These are phyloP conservation scores for Picochlorum sp. DNA, from an alignment of 139 green algal species.

Conservation along the genomic window DNA sequence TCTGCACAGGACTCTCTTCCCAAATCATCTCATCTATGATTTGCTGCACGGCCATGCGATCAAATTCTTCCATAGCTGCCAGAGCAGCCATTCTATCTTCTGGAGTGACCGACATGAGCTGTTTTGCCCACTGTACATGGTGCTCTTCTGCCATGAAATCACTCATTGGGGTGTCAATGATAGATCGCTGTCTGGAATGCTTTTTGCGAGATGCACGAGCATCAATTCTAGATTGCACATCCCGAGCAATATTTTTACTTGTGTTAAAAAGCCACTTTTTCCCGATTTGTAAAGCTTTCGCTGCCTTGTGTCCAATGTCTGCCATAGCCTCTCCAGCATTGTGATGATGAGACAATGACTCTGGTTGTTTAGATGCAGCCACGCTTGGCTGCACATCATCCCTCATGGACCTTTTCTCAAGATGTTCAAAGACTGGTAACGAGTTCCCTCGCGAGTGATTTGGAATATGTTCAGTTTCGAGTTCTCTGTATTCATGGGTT, in stretches of 20 bases:
- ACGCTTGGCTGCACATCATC: background rate
- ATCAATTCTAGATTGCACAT: slow-evolving; percentile 22
- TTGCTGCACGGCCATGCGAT: slow-evolving; percentile 32
- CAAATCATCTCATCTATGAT: slow-evolving; percentile 30
- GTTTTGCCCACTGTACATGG: slow-evolving; percentile 34
- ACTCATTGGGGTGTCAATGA: background rate
- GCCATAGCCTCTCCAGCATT: slow-evolving; percentile 1
- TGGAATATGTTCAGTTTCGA: background rate
- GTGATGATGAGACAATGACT: background rate
- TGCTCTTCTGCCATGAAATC: background rate
- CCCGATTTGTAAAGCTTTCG: slow-evolving; percentile 17
- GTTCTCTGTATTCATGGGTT: background rate
- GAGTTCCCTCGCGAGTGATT: background rate
- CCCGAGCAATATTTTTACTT: slow-evolving; percentile 23
- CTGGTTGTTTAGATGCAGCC: background rate
- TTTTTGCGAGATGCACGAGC: background rate
- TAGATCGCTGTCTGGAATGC: background rate
- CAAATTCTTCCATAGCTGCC: slow-evolving; percentile 31
- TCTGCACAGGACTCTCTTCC: slow-evolving; percentile 2
- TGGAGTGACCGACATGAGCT: slow-evolving; percentile 22
- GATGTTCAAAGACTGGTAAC: background rate
- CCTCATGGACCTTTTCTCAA: background rate
- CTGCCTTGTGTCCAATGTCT: slow-evolving; percentile 19
- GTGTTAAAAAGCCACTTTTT: slow-evolving; percentile 29
- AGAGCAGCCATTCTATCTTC: slow-evolving; percentile 16